These are phyloP conservation scores for Teunomyces atbi DNA, from an alignment of 805 yeast genomes.

Conservation along the genomic window DNA sequence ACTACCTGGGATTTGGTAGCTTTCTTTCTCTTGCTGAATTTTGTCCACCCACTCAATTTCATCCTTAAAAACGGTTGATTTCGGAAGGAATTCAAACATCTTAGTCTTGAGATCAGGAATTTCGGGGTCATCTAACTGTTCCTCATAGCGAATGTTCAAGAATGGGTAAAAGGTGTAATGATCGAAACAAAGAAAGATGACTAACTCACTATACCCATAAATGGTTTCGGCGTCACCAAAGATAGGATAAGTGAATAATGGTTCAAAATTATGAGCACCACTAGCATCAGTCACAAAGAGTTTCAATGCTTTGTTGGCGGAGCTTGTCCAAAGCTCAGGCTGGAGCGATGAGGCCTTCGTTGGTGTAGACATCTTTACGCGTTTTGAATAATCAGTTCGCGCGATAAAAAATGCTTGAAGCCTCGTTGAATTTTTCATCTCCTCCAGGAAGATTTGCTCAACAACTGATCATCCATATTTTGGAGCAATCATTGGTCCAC, in stretches of 20 bases:
- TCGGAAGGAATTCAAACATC: slow-evolving; percentile 61
- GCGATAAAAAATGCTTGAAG: background rate
- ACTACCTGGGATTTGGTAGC: slow-evolving; percentile 43
- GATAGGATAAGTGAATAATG: slow-evolving; percentile 86
- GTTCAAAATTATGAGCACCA: slow-evolving; percentile 61
- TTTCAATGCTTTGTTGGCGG: slow-evolving; percentile 66
- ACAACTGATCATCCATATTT: background rate
- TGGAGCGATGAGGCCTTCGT: slow-evolving; percentile 26
- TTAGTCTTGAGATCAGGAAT: slow-evolving; percentile 59
- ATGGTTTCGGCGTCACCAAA: slow-evolving; percentile 90
- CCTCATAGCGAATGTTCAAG: slow-evolving; percentile 55
- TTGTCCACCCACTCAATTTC: slow-evolving; percentile 66
- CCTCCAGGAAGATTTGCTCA: background rate
- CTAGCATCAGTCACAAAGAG: slow-evolving; percentile 55
- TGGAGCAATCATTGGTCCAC: no score
- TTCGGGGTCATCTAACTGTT: slow-evolving; percentile 51
- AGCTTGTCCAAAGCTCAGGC: slow-evolving; percentile 73
- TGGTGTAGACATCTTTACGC: slow-evolving; percentile 1
- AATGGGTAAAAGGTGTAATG: slow-evolving; percentile 72
- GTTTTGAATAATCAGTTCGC: slow-evolving; percentile 1
- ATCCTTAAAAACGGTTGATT: slow-evolving; percentile 55
- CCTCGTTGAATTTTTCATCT: no score
- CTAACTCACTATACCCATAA: slow-evolving; percentile 75
- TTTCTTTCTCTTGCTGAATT: slow-evolving; percentile 47
- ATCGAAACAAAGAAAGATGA: slow-evolving; percentile 68